Evolutionary conservation across 2,329 filamentous ascomycete species (phyloP).

Genomic region (Elsinoe ampelina): DNA sequence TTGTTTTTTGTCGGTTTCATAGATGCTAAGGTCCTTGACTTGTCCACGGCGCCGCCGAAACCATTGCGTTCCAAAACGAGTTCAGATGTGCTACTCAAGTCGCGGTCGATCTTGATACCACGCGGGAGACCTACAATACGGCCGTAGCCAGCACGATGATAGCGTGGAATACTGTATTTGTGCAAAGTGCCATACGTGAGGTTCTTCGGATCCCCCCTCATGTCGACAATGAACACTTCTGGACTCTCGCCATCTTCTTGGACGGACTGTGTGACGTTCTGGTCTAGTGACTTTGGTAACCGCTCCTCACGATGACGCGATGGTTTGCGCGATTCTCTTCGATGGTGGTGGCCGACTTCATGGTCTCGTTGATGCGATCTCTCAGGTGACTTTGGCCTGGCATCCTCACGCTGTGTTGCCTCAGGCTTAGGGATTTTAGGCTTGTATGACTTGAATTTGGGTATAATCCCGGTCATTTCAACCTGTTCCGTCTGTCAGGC

Average conservation of each 20-base stretch:
- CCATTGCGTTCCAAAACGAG: conserved; percentile 39
- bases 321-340: not conserved
- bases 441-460: conserved; percentile 69
- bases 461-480: conserved; percentile 31
- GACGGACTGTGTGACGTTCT: not conserved
- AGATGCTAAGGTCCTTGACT: not conserved
- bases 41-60: conserved; percentile 13
- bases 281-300: not conserved
- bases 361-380: not conserved
- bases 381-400: not conserved
- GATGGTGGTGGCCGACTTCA: not conserved
- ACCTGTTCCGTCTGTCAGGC: not conserved
- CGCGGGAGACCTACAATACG: conserved; percentile 57
- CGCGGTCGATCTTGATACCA: conserved; percentile 57
- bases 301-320: not conserved
- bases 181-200: conserved; percentile 65
- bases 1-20: not conserved
- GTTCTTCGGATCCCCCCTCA: conserved; percentile 67
- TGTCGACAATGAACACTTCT: conserved; percentile 55
- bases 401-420: conserved; percentile 7
- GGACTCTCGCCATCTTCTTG: conserved; percentile 6
- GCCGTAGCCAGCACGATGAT: conserved; percentile 60
- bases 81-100: conserved; percentile 45
- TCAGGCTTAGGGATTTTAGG: conserved; percentile 32
- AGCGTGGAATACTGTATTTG: conserved; percentile 60